Evolutionary conservation across 306 rosid species (phyloP).

Genomic region (Quercus alba): DNA sequence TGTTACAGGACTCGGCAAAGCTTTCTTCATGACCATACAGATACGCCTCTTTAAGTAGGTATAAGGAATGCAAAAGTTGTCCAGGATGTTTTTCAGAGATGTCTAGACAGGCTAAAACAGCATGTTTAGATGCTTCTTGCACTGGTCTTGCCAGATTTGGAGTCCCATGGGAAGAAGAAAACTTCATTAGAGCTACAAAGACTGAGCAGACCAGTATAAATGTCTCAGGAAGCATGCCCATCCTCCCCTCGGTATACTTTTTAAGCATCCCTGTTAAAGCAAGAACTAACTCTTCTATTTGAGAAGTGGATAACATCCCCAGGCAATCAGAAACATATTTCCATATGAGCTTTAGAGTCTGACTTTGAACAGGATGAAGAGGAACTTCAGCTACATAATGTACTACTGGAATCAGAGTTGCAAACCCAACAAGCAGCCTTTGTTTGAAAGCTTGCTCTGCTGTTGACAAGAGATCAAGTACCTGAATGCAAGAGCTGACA

Average conservation of each 20-base stretch:
- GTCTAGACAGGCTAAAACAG: constrained; percentile 62
- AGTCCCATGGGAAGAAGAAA: constrained; percentile 55
- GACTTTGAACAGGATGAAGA: constrained; percentile 75
- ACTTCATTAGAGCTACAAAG: constrained; percentile 62
- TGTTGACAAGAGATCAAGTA: constrained; percentile 66
- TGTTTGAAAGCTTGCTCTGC: constrained; percentile 69
- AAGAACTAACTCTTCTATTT: constrained; percentile 59
- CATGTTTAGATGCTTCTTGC: constrained; percentile 55
- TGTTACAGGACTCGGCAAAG: constrained; percentile 28
- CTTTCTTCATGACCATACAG: constrained; percentile 50
- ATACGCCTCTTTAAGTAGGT: constrained; percentile 81
- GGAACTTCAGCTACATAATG: constrained; percentile 78
- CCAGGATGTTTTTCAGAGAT: constrained; percentile 44
- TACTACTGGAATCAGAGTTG: constrained; percentile 77
- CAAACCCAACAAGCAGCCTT: constrained; percentile 82
- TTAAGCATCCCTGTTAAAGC: constrained; percentile 61
- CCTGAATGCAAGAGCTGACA: constrained; percentile 75
- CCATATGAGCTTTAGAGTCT: constrained; percentile 68
- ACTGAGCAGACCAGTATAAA: constrained; percentile 60
- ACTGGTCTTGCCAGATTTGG: constrained; percentile 44
- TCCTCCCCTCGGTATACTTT: constrained; percentile 64
- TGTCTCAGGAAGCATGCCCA: constrained; percentile 75
- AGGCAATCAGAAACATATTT: constrained; percentile 80
- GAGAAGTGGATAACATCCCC: constrained; percentile 67
- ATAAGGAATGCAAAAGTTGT: constrained; percentile 64